Percentiles rank a stretch among this genome's conserved stretches.
These are phyloP conservation scores for Arthrobotrys musiformis DNA, from an alignment of 2,329 filamentous ascomycete species.

Conservation along the genomic window DNA sequence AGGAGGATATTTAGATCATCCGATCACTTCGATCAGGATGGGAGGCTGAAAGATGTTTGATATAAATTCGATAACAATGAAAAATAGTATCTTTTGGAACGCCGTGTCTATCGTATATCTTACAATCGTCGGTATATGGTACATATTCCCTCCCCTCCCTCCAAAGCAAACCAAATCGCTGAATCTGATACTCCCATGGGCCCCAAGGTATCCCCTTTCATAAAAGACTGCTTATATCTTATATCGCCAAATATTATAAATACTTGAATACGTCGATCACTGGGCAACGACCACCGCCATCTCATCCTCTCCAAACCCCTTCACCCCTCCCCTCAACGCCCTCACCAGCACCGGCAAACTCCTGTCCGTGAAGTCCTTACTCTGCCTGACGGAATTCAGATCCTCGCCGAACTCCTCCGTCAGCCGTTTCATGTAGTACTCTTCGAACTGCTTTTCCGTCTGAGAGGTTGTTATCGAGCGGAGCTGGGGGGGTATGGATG, in stretches of 20 bases:
- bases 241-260: background rate
- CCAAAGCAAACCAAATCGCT: no score
- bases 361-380: conserved; percentile 66
- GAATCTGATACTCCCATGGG: no score
- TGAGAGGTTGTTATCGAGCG: conserved; percentile 13
- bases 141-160: no score
- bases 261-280: background rate
- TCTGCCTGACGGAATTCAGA: conserved; percentile 67
- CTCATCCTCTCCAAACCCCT: conserved; percentile 65
- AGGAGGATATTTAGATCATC: conserved; percentile 54
- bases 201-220: no score
- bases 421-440: conserved; percentile 54
- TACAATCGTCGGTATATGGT: background rate
- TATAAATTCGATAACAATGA: background rate
- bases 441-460: conserved; percentile 49
- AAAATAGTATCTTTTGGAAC: no score
- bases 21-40: conserved; percentile 58
- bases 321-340: conserved; percentile 66
- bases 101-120: background rate
- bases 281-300: conserved; percentile 60
- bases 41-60: conserved; percentile 57
- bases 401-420: conserved; percentile 67
- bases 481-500: conserved; percentile 35
- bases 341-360: conserved; percentile 66
- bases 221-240: no score